phyloP scores from a whole-genome alignment of 2,329 filamentous ascomycete genomes.

The Cryphonectria radicalis region DNA sequence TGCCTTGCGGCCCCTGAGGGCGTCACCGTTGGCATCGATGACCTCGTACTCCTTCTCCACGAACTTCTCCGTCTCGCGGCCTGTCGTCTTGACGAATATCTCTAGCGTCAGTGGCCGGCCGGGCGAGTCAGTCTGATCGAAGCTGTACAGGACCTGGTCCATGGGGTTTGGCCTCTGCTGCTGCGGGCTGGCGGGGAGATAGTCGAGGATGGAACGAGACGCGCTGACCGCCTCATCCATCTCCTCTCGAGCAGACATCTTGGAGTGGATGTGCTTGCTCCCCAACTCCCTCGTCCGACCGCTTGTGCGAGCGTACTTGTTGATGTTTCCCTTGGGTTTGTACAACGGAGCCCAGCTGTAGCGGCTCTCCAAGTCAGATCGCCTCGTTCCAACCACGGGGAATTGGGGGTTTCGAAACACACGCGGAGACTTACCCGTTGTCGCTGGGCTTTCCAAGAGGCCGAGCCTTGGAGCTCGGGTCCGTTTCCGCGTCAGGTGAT shows the following conservation, averaged over 20 bases:
- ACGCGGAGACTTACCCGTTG: constrained; percentile 38
- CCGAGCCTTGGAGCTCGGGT: constrained; percentile 40
- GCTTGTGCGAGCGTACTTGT: constrained; percentile 40
- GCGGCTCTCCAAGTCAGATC: constrained; percentile 17
- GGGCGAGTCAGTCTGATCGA: constrained; percentile 46
- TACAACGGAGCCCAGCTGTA: constrained; percentile 27
- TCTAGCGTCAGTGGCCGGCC: constrained; percentile 46
- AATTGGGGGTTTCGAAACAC: background rate
- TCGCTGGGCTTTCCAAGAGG: constrained; percentile 39
- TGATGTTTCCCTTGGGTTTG: constrained; percentile 42
- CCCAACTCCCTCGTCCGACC: constrained; percentile 34
- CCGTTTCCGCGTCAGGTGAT: constrained; percentile 31
- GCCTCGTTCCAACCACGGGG: background rate
- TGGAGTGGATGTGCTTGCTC: constrained; percentile 39
- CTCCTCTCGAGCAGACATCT: constrained; percentile 42
- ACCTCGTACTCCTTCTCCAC: constrained; percentile 55
- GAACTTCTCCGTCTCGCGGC: constrained; percentile 48
- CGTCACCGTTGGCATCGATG: constrained; percentile 49
- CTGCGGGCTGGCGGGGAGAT: constrained; percentile 34
- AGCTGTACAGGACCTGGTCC: constrained; percentile 49
- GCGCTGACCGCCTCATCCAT: constrained; percentile 42
- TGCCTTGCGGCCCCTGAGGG: constrained; percentile 49
- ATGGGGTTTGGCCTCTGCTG: constrained; percentile 34
- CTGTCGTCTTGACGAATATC: constrained; percentile 43
- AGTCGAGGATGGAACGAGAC: constrained; percentile 43